These are phyloP conservation scores for Penicillium odoratum DNA, from an alignment of 495 filamentous ascomycete species.

Conservation along the genomic window DNA sequence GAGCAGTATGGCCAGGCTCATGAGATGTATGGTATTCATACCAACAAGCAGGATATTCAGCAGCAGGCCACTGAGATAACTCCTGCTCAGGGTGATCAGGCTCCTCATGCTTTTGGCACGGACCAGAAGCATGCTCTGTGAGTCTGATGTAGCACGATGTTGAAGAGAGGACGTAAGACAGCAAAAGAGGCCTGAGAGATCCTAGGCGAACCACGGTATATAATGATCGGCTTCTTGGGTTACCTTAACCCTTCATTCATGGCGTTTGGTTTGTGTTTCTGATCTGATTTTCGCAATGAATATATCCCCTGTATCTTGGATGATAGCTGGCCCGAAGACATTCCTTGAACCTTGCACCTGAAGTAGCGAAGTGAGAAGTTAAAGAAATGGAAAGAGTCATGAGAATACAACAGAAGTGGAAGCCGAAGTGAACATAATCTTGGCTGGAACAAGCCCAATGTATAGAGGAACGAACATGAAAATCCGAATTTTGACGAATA, in stretches of 20 bases:
- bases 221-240: not conserved
- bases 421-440: not conserved
- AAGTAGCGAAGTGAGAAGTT: not conserved
- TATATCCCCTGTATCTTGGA: conserved; percentile 17
- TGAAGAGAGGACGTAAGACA: not conserved
- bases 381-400: not conserved
- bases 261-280: conserved; percentile 6
- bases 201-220: not conserved
- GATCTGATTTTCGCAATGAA: not conserved
- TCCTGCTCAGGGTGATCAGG: not conserved
- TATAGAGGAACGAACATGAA: too few species aligned
- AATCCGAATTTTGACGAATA: too few species aligned
- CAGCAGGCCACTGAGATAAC: not conserved
- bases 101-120: not conserved
- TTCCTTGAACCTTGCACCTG: not conserved
- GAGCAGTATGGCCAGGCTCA: conserved; percentile 9
- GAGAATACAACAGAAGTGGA: not conserved
- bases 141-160: not conserved
- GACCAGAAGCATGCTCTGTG: conserved; percentile 8
- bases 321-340: conserved; percentile 2
- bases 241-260: not conserved
- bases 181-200: not conserved
- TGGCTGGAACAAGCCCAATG: too few species aligned
- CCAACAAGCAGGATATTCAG: not conserved
- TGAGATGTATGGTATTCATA: conserved; percentile 9